These are phyloP conservation scores for Aspergillus arachidicola DNA, from an alignment of 2,329 filamentous ascomycete genomes.

Conservation along the genomic window DNA sequence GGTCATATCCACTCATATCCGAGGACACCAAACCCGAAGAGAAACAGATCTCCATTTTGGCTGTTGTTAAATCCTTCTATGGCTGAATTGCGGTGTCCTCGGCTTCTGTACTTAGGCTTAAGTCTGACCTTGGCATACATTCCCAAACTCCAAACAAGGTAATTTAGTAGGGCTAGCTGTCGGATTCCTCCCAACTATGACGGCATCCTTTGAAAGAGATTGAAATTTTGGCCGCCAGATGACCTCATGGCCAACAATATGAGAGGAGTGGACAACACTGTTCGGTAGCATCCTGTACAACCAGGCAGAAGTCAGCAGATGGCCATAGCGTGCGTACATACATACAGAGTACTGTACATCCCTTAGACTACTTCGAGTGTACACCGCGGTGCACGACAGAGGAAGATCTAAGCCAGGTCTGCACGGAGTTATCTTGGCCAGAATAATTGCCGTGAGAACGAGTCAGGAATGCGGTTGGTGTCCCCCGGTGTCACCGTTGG, in stretches of 20 bases:
- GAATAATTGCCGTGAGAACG: background rate
- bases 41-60: conserved; percentile 1
- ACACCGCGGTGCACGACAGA: background rate
- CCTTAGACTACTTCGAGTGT: background rate
- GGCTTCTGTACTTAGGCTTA: background rate
- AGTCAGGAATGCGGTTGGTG: background rate
- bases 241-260: conserved; percentile 2
- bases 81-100: conserved; percentile 2
- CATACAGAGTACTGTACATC: conserved; percentile 1
- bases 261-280: background rate
- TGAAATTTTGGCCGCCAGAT: background rate
- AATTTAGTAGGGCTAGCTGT: background rate
- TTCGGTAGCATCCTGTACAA: background rate
- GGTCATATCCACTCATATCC: conserved; percentile 10
- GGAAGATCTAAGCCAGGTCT: background rate
- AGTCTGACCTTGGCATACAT: conserved; percentile 4
- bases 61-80: background rate
- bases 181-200: conserved; percentile 1
- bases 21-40: background rate
- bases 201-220: background rate
- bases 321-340: conserved; percentile 8
- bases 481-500: background rate
- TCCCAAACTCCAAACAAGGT: background rate
- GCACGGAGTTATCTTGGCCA: background rate
- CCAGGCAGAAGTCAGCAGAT: background rate